Evolutionary conservation across 768 basidiomycete species (phyloP).

Genomic region (Russula abietina): DNA sequence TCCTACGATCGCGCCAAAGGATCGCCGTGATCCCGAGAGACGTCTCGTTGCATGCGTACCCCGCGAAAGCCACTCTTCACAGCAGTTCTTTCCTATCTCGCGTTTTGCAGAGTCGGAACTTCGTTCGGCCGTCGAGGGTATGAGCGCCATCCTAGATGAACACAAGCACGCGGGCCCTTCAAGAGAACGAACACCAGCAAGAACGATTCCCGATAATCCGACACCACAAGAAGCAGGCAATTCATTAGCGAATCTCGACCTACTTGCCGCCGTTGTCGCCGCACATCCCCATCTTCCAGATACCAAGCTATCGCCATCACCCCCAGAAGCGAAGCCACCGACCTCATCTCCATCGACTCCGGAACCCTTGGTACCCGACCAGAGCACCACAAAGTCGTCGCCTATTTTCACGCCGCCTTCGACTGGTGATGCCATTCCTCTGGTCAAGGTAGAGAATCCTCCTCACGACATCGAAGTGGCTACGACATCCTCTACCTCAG

Average conservation of each 20-base stretch:
- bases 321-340: slow-evolving; percentile 4
- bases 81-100: slow-evolving; percentile 21
- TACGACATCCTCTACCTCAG: slow-evolving; percentile 20
- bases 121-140: slow-evolving; percentile 17
- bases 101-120: slow-evolving; percentile 20
- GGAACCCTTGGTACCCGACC: not conserved
- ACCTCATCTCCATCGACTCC: not conserved
- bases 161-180: slow-evolving; percentile 8
- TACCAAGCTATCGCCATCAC: not conserved
- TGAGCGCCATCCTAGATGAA: slow-evolving; percentile 11
- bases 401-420: not conserved
- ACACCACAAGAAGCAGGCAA: not conserved
- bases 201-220: slow-evolving; percentile 3
- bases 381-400: not conserved
- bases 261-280: slow-evolving; percentile 21
- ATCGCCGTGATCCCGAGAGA: slow-evolving; percentile 41
- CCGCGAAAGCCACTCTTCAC: slow-evolving; percentile 31
- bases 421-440: not conserved
- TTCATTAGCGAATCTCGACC: slow-evolving; percentile 19
- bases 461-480: slow-evolving; percentile 14
- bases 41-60: slow-evolving; percentile 55
- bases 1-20: slow-evolving; percentile 26
- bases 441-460: slow-evolving; percentile 12
- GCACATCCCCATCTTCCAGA: slow-evolving; percentile 17
- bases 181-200: slow-evolving; percentile 10